phyloP scores from a whole-genome alignment of 148 eudicot genomes.

The Simmondsia chinensis region DNA sequence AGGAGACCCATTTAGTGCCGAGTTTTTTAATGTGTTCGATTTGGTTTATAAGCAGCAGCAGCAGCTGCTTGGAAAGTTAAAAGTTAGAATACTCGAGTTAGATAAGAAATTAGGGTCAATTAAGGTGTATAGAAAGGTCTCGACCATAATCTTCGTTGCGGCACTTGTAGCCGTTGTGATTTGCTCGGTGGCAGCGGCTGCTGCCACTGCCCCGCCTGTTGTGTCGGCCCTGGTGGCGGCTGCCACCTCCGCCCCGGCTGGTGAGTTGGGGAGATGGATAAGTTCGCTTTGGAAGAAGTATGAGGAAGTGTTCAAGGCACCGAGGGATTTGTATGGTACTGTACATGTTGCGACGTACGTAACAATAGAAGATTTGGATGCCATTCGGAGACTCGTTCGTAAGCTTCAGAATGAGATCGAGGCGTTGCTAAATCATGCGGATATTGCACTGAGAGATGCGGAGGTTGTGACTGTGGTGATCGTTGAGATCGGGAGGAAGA shows the following conservation, averaged over 20 bases:
- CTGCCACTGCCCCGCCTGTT: slow-evolving; percentile 39
- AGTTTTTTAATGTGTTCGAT: slow-evolving; percentile 25
- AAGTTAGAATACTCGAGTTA: slow-evolving; percentile 21
- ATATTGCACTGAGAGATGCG: slow-evolving; percentile 18
- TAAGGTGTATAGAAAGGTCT: slow-evolving; percentile 30
- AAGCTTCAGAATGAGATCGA: too few relatives aligned
- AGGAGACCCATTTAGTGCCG: slow-evolving; percentile 28
- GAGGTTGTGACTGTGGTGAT: slow-evolving; percentile 32
- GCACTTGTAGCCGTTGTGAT: slow-evolving; percentile 32
- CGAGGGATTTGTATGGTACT: too few relatives aligned
- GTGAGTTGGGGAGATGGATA: too few relatives aligned
- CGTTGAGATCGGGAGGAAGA: slow-evolving; percentile 35
- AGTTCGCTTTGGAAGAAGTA: too few relatives aligned
- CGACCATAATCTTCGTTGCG: slow-evolving; percentile 27
- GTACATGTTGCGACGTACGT: too few relatives aligned
- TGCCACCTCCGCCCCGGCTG: too few relatives aligned
- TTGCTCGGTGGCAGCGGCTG: slow-evolving; percentile 54
- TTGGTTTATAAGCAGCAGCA: slow-evolving; percentile 20
- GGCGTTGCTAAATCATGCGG: too few relatives aligned
- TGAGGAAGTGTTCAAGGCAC: too few relatives aligned
- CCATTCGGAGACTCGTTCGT: too few relatives aligned
- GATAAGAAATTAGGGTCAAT: slow-evolving; percentile 23
- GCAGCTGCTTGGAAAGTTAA: slow-evolving; percentile 24
- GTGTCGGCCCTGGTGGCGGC: slow-evolving; percentile 36
- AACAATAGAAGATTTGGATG: too few relatives aligned